A percentile compares a stretch with the other conserved stretches of the same genome.
phyloP scores from a whole-genome alignment of 2,329 filamentous ascomycete genomes.

The Cadophora sp. region DNA sequence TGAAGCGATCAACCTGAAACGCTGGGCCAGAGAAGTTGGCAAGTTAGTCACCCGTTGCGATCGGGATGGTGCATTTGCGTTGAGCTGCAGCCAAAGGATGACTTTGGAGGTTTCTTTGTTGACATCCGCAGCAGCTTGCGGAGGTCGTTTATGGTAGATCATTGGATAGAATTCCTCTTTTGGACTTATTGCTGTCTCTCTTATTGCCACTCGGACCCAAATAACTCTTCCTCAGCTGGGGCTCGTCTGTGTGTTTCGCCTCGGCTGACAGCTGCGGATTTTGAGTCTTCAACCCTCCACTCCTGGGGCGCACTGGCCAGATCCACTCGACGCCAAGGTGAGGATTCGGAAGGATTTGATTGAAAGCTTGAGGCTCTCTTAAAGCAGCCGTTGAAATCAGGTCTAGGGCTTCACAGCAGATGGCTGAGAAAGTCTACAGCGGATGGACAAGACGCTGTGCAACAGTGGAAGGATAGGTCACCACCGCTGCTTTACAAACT shows the following conservation, averaged over 20 bases:
- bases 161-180: neutral
- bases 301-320: neutral
- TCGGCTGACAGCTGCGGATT: conserved; percentile 5
- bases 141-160: neutral
- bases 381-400: conserved; percentile 4
- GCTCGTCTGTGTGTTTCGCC: conserved; percentile 10
- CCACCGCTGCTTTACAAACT: conserved; percentile 2
- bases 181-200: neutral
- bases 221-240: neutral
- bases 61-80: conserved; percentile 2
- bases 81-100: neutral
- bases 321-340: neutral
- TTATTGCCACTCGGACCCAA: conserved; percentile 5
- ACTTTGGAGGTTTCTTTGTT: neutral
- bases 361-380: neutral
- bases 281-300: neutral
- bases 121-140: too few relatives aligned
- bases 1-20: conserved; percentile 17
- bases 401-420: neutral
- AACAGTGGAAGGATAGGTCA: neutral
- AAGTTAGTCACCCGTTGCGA: neutral
- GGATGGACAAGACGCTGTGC: neutral
- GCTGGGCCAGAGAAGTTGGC: neutral
- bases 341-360: conserved; percentile 14
- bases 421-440: neutral